Base-by-base conservation (phyloP, 306 rosid genomes). In the Fragaria nilgerrensis region DNA sequence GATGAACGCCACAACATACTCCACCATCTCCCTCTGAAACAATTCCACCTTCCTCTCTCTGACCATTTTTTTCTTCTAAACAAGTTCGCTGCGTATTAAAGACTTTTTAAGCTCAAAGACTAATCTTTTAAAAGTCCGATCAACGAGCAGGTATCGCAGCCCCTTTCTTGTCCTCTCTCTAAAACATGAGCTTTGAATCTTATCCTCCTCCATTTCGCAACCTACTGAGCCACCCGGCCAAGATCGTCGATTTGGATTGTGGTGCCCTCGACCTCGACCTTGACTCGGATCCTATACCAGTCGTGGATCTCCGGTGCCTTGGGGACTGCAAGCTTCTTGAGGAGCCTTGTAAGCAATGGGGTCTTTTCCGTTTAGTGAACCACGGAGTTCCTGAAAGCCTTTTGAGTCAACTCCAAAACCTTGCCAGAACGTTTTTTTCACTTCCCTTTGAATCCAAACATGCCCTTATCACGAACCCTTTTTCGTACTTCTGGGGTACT, bases 401-500 rank as follows among this genome's bases (percentile, higher is more conserved):
- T 39, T 47, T 90, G 81, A 70, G 76, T 17, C 78, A 83, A 25
- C 84, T 89, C 29, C 83, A 79, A 12, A 87, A 79, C 16, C 17
- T 62, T 22, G 78, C 88, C 22, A 82, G 72, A 61, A 19, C 52
- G 80, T 37, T 90, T 0, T 89, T 89, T 37, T 75, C 85, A 32
- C 59, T 85, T 32, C 6, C 91, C 20, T 92, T 89, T 69, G 93
- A 86, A 55, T 25, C 78, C 68, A 92, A 92, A 80, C 83, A 82
- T 70, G 77, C 32, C 34, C 73, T 89, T 66, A 82, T 81, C 23
- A 78, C 5, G 2, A 70, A 34, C 44, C 90, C 92, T 29, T 20
- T 88, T 34, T 74, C 89, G 12, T 90, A 92, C 74, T 89, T 92
- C 84, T 89, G 91, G 92, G 97, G 97, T 37, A 92, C 91, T 36